Evolutionary conservation across 257 asterid genomes (phyloP), one percentile per base, ranked within the genome.

Genomic region (Anisodus tanguticus): DNA sequence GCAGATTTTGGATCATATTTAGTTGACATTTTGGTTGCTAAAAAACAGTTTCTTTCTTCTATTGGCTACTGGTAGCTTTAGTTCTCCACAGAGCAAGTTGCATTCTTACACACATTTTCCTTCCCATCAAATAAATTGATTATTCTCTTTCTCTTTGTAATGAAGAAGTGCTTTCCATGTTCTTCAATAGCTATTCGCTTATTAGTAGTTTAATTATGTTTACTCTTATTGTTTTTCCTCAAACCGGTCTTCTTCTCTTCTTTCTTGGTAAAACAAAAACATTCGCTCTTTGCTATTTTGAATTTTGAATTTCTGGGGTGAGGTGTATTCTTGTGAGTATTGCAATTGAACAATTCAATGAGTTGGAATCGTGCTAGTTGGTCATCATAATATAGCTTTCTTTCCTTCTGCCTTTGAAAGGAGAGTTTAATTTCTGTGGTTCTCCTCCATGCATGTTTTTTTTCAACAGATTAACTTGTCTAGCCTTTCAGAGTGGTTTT

Each of bases 101-200:
- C 45, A 74, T 74, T 74, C 45, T 11, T 74, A 47, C 11, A 49
- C 8, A 11, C 43, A 74, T 74, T 74, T 74, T 74, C 80, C 80
- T 11, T 47, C 80, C 41, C 49, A 74, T 22, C 80, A 49, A 74
- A 74, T 74, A 74, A 47, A 74, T 74, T 74, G 60, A 74, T 74
- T 74, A 26, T 6, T 49, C 43, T 74, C 59, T 19, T 72, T 47
- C 62, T 74, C 80, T 71, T 71, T 19, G 45, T 47, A 4, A n/a
- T n/a, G 79, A 70, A 43, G 9, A 17, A 17, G n/a, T 72, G 6
- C 59, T 74, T 51, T 49, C 49, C 13, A 74, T 49, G 62, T 74
- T 74, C 81, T 49, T 74, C 62, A 74, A 49, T 43, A 49, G 22
- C 62, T 74, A 74, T 71, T 74, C 13, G 9, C 62, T 74, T 7